These are phyloP conservation scores for Kodamaea laetipori DNA, from an alignment of 805 yeast genomes.

Conservation along the genomic window DNA sequence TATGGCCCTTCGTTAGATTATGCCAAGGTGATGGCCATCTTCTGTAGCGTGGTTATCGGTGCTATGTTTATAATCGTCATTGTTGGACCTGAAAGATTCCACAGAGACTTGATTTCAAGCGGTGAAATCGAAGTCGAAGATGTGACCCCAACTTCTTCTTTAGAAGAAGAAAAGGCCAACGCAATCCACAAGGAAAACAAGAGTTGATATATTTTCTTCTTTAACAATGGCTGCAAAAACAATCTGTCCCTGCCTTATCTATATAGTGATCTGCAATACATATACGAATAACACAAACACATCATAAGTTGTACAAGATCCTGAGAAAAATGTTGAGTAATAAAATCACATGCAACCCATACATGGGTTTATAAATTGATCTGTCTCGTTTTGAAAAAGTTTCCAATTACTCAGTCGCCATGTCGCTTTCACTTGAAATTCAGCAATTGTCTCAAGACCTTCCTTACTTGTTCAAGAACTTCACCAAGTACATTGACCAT, in stretches of 20 bases:
- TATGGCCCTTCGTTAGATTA: slow-evolving; percentile 47
- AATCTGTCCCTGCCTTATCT: too few species aligned
- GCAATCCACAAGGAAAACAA: too few species aligned
- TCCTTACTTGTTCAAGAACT: slow-evolving; percentile 22
- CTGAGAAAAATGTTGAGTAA: too few species aligned
- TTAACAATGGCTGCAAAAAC: too few species aligned
- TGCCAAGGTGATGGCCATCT: slow-evolving; percentile 68
- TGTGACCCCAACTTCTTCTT: too few species aligned
- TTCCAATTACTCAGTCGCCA: neutral
- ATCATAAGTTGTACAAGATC: too few species aligned
- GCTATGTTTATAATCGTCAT: slow-evolving; percentile 49
- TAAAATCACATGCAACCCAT: too few species aligned
- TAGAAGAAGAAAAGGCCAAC: too few species aligned
- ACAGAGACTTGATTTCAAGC: slow-evolving; percentile 19
- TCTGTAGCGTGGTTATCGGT: slow-evolving; percentile 65
- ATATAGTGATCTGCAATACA: too few species aligned
- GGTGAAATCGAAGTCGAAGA: too few species aligned
- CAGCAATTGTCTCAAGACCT: slow-evolving; percentile 18
- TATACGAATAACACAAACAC: too few species aligned
- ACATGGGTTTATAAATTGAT: neutral
- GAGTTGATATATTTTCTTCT: too few species aligned
- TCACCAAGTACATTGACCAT: slow-evolving; percentile 24
- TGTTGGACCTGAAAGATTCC: slow-evolving; percentile 60
- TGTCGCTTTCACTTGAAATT: slow-evolving; percentile 14
- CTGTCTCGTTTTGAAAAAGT: neutral